Base-by-base conservation (phyloP, 176 grass and related monocot genomes). In the Bonia amplexicaulis region DNA sequence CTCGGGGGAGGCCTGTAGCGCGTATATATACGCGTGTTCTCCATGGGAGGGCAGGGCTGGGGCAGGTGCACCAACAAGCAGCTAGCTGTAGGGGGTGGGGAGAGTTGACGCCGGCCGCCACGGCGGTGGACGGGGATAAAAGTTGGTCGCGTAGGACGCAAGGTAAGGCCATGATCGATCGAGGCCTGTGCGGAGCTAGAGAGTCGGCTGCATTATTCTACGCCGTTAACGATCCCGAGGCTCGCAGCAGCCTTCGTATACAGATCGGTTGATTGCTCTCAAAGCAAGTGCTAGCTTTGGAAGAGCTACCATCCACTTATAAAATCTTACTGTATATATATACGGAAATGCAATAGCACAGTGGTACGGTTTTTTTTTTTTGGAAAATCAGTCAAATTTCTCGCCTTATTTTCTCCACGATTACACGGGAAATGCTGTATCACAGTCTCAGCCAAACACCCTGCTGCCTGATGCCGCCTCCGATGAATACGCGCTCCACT, bases 51-150 rank as follows among this genome's bases (percentile, higher is more conserved):
- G 52, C 73, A 22, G 31, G 31, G 52, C 73, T 17, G 31, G 31
- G 19, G n/a, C 78, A 69, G 52, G 73, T 78, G 78, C 86, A 41
- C 29, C 44, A 69, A 70, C 37, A 17, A 35, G 37, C 49, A 75
- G 74, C 53, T 77, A 62, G 47, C 37, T 71, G 40, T 22, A 5
- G 58, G 19, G 15, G 55, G 57, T 17, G 73, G 45, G 41, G 29
- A 90, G 90, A 91, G 91, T 96, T 94, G 93, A 99, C 93, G 87
- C 91, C 93, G 96, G 91, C 88, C 87, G 91, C 91, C 89, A 86
- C 96, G 96, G 86, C 96, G 91, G 47, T 82, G 81, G 91, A 87
- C 39, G 87, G 78, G 96, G 91, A 88, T 89, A 92, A 94, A 92
- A 89, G 86, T 73, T 84, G 39, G 51, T 95, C 89, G 64, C 93